Percentiles rank a stretch among this genome's conserved stretches.
Conservation (phyloP, 2,329 filamentous ascomycete genomes). For the Ophiostoma perfectum region DNA sequence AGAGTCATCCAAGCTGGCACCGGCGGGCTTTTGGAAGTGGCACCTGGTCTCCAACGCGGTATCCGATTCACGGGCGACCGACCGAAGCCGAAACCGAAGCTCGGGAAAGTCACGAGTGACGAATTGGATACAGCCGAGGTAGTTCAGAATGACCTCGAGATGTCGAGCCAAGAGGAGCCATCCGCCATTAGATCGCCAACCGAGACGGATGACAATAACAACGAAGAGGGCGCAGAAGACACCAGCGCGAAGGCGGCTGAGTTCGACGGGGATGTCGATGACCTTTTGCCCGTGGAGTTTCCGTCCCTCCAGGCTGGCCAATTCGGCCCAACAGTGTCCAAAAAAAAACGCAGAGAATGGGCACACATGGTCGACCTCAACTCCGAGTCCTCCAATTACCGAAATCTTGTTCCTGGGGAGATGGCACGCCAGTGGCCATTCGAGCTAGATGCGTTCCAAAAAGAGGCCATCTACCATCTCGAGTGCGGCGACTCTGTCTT, state of each 20-base stretch:
- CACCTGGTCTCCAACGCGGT: constrained; percentile 76
- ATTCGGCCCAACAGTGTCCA: constrained; percentile 64
- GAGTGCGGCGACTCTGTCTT: constrained; percentile 97
- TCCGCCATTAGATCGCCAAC: constrained; percentile 21
- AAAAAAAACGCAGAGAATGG: constrained; percentile 80
- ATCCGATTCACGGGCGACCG: constrained; percentile 63
- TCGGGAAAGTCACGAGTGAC: constrained; percentile 27
- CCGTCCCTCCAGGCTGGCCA: constrained; percentile 75
- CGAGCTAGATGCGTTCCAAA: constrained; percentile 95
- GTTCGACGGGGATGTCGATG: constrained; percentile 60
- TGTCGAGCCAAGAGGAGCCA: constrained; percentile 36
- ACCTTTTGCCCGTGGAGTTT: constrained; percentile 85
- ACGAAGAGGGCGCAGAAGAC: constrained; percentile 5
- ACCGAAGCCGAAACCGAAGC: constrained; percentile 42
- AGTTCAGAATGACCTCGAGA: constrained; percentile 57
- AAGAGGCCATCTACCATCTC: constrained; percentile 95
- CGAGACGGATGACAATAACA: constrained; percentile 27
- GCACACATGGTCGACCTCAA: constrained; percentile 98
- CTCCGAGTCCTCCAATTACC: constrained; percentile 87
- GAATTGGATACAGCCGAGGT: constrained; percentile 64
- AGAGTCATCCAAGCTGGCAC: constrained; percentile 76
- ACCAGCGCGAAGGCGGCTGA: background rate
- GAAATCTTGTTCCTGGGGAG: constrained; percentile 76
- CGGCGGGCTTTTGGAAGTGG: constrained; percentile 70
- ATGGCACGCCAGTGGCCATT: constrained; percentile 97